Base-by-base conservation (phyloP, 257 asterid genomes). In the Pogostemon cablin region DNA sequence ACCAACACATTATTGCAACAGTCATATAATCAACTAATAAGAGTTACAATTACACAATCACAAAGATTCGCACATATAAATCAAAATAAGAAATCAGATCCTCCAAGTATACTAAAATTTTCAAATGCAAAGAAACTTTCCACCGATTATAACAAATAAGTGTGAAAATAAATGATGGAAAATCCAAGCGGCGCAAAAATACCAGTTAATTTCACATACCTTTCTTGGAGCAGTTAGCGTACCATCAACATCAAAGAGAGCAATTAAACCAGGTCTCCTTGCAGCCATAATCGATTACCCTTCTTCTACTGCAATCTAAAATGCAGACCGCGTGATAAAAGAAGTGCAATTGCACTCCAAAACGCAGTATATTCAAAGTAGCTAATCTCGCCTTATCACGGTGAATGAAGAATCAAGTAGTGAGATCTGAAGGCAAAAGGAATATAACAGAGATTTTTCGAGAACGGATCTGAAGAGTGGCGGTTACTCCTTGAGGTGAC, bases 211-310 rank as follows among this genome's bases (percentile, higher is more conserved):
- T 53, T 8, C 1, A 42, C 71, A 39, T 60, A 91, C 98, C 96
- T 89, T 87, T 52, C 99, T 74, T 3, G 99, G 96, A 67, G 99
- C 95, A 20, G 99, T 91, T 50, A 95, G 96, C 4, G 99, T 95
- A 69, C 96, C 99, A 79, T 95, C 99, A 60, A 95, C 97, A 78
- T 95, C 99, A 17, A 95, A 95, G 32, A 95, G 88, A 72, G 95
- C 98, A 81, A 95, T 87, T 38, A 85, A 79, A 5, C 96, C 96
- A 80, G 96, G 82, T 74, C 64, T 86, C 57, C 57, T 77, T 65
- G 77, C 81, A 53, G 90, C 93, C 97, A 89, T 95, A 10, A 48
- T 73, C 37, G 68, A 42, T 67, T 2, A 50, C 11, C 64, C 40
- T 46, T 52, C 35, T 69, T 67, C 48, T n/a, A 32, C 84, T 77